phyloP scores from a whole-genome alignment of 2,329 filamentous ascomycete genomes.

The Balansia obtecta region DNA sequence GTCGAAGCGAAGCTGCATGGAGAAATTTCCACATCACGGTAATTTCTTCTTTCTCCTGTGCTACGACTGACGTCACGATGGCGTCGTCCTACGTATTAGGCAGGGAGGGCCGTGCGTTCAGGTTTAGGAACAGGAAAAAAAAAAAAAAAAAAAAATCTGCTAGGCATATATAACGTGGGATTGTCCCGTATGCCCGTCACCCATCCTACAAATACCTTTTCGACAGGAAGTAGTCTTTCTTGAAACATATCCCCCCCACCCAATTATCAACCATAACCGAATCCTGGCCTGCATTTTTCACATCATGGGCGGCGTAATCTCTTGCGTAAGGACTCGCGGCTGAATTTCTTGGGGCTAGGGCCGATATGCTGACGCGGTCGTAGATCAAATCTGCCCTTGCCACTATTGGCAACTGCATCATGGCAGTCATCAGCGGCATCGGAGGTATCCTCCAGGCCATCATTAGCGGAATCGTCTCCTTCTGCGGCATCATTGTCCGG shows the following conservation, averaged over 20 bases:
- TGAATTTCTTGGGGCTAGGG: too few species aligned
- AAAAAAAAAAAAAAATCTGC: not conserved
- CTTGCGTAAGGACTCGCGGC: slow-evolving; percentile 72
- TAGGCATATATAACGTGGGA: not conserved
- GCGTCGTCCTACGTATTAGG: not conserved
- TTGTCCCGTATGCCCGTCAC: too few species aligned
- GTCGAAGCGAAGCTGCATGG: not conserved
- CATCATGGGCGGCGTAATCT: slow-evolving; percentile 69
- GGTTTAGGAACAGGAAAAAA: not conserved
- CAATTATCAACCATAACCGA: too few species aligned
- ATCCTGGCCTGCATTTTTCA: too few species aligned
- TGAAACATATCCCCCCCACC: too few species aligned
- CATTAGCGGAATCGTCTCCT: slow-evolving; percentile 51
- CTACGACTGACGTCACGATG: slow-evolving; percentile 1
- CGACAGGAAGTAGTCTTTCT: too few species aligned
- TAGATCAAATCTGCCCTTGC: slow-evolving; percentile 48
- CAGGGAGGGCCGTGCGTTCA: not conserved
- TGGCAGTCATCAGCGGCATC: slow-evolving; percentile 56
- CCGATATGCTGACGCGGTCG: not conserved
- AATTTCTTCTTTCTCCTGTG: not conserved
- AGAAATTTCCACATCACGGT: not conserved
- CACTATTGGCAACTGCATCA: slow-evolving; percentile 54
- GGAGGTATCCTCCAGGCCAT: slow-evolving; percentile 53
- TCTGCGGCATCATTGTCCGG: slow-evolving; percentile 54
- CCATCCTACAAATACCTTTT: too few species aligned